Percentiles rank a stretch among this genome's conserved stretches.
phyloP scores from a whole-genome alignment of 2,329 filamentous ascomycete species.

The Aspergillus sp. region DNA sequence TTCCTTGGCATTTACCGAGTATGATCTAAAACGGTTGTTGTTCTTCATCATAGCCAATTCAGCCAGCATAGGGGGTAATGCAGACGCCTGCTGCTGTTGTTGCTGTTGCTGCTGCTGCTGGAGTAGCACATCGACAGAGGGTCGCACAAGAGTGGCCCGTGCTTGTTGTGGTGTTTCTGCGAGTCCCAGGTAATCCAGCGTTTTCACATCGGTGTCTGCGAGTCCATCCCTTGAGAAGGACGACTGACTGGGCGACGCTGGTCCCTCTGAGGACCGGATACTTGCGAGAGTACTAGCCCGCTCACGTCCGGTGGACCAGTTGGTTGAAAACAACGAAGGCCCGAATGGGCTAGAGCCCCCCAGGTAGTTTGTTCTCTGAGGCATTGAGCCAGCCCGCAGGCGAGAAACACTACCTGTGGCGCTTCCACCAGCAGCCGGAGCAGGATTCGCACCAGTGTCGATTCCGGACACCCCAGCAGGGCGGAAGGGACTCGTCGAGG shows the following conservation, averaged over 20 bases:
- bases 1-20: constrained; percentile 97
- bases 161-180: constrained; percentile 85
- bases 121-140: constrained; percentile 46
- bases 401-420: constrained; percentile 74
- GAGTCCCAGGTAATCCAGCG: constrained; percentile 88
- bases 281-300: constrained; percentile 84
- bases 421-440: constrained; percentile 42
- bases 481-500: constrained; percentile 81
- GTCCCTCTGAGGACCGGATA: constrained; percentile 78
- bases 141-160: constrained; percentile 62
- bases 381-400: constrained; percentile 87
- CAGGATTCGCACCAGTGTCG: constrained; percentile 34
- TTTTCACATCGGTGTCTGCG: constrained; percentile 82
- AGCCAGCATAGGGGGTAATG: constrained; percentile 59
- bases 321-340: constrained; percentile 78
- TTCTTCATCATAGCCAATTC: constrained; percentile 69
- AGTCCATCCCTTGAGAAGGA: constrained; percentile 79
- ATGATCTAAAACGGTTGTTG: constrained; percentile 87
- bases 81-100: constrained; percentile 39
- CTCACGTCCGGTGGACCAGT: constrained; percentile 74
- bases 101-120: constrained; percentile 47
- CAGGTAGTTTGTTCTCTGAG: constrained; percentile 69
- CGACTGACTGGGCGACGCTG: constrained; percentile 78
- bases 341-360: constrained; percentile 65
- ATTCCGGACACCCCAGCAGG: constrained; percentile 43